These are phyloP conservation scores for Globisporangium carolinianum DNA, from an alignment of 352 stramenopile genomes.

Conservation along the genomic window DNA sequence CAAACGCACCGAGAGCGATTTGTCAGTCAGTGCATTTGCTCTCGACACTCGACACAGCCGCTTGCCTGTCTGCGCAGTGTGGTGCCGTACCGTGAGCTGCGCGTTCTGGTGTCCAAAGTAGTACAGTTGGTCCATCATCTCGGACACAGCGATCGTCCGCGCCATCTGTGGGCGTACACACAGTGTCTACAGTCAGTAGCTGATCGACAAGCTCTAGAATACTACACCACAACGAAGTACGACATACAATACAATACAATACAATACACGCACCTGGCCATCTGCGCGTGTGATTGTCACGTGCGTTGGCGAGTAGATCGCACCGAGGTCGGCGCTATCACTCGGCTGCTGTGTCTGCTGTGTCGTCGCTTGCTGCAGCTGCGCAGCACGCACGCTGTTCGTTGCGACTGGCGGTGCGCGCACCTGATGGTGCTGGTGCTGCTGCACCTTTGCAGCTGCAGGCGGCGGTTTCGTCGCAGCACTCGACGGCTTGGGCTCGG, in stretches of 20 bases:
- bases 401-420: conserved; percentile 1
- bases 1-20: not conserved
- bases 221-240: too few relatives aligned
- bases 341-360: not conserved
- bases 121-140: conserved; percentile 78
- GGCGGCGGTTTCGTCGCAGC: not conserved
- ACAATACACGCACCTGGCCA: conserved; percentile 24
- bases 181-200: too few relatives aligned
- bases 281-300: conserved; percentile 71
- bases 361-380: not conserved
- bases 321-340: conserved; percentile 21
- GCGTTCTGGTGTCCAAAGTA: conserved; percentile 61
- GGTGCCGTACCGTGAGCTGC: conserved; percentile 43
- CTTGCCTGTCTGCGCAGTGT: too few relatives aligned
- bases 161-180: conserved; percentile 29
- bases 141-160: conserved; percentile 59
- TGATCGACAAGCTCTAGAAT: too few relatives aligned
- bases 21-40: too few relatives aligned
- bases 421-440: conserved; percentile 1
- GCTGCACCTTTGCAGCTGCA: not conserved
- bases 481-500: conserved; percentile 2
- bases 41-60: too few relatives aligned
- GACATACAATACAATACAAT: too few relatives aligned
- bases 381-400: not conserved
- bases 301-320: conserved; percentile 59